phyloP scores from a whole-genome alignment of 2,329 filamentous ascomycete genomes.

The Alternaria sp. region DNA sequence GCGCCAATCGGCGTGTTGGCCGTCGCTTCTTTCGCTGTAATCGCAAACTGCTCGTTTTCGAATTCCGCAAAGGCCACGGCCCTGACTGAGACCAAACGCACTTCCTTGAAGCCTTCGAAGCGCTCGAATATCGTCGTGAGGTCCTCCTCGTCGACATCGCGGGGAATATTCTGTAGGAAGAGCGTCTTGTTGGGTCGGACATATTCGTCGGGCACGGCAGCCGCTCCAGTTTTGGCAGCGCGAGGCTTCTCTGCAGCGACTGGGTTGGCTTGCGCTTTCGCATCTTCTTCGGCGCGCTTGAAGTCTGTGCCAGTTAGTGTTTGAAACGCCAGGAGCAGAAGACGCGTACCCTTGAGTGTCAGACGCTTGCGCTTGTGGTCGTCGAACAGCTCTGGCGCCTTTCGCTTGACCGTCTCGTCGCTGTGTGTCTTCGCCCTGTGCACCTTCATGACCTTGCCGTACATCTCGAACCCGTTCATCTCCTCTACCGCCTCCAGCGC shows the following conservation, averaged over 20 bases:
- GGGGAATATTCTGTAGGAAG: slow-evolving; percentile 90
- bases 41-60: slow-evolving; percentile 86
- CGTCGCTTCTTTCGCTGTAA: slow-evolving; percentile 92
- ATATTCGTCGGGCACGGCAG: slow-evolving; percentile 95
- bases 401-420: slow-evolving; percentile 82
- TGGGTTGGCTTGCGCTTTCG: slow-evolving; percentile 78
- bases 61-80: slow-evolving; percentile 98
- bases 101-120: slow-evolving; percentile 94
- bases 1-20: slow-evolving; percentile 82
- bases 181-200: slow-evolving; percentile 96
- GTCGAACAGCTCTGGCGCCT: slow-evolving; percentile 85
- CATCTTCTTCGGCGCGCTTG: slow-evolving; percentile 83
- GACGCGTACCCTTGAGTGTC: slow-evolving; percentile 81
- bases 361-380: slow-evolving; percentile 82
- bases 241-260: slow-evolving; percentile 61
- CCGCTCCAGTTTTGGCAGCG: slow-evolving; percentile 72
- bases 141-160: slow-evolving; percentile 81
- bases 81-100: slow-evolving; percentile 84
- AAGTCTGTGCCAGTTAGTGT: slow-evolving; percentile 59
- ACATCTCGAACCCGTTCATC: slow-evolving; percentile 89
- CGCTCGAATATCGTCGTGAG: slow-evolving; percentile 83
- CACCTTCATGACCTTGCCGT: slow-evolving; percentile 87
- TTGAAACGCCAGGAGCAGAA: slow-evolving; percentile 44
- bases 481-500: slow-evolving; percentile 85
- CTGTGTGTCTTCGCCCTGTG: slow-evolving; percentile 83